A percentile compares a stretch with the other conserved stretches of the same genome.
Conservation (phyloP, 257 asterid species). For the Sherardia arvensis region DNA sequence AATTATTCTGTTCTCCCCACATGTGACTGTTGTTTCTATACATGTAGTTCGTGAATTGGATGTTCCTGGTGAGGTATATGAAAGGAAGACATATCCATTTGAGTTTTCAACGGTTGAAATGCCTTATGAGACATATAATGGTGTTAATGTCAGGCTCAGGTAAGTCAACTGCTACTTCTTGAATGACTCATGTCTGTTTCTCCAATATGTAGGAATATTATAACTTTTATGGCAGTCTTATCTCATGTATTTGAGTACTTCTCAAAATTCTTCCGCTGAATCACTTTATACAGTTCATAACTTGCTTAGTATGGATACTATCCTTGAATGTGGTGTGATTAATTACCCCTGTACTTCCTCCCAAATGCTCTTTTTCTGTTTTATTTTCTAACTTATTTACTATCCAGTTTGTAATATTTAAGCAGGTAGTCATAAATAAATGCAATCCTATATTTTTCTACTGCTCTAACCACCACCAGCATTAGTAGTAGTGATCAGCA, state of each 20-base stretch:
- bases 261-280: slow-evolving; percentile 5
- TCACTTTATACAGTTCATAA: background rate
- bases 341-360: too few relatives aligned
- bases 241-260: background rate
- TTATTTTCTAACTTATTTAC: too few relatives aligned
- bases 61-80: slow-evolving; percentile 94
- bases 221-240: background rate
- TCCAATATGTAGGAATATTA: background rate
- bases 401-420: too few relatives aligned
- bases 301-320: background rate
- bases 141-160: slow-evolving; percentile 92
- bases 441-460: background rate
- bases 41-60: slow-evolving; percentile 72
- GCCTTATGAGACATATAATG: slow-evolving; percentile 95
- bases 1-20: slow-evolving; percentile 4
- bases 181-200: slow-evolving; percentile 1
- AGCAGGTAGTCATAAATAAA: too few relatives aligned
- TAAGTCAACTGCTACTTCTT: slow-evolving; percentile 22
- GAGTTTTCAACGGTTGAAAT: slow-evolving; percentile 96
- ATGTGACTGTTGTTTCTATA: slow-evolving; percentile 5
- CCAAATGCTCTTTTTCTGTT: too few relatives aligned
- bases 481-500: background rate
- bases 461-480: background rate
- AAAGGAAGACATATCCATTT: slow-evolving; percentile 86
- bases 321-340: background rate